Evolutionary conservation across 495 filamentous ascomycete genomes (phyloP).

Genomic region (Letharia lupina): DNA sequence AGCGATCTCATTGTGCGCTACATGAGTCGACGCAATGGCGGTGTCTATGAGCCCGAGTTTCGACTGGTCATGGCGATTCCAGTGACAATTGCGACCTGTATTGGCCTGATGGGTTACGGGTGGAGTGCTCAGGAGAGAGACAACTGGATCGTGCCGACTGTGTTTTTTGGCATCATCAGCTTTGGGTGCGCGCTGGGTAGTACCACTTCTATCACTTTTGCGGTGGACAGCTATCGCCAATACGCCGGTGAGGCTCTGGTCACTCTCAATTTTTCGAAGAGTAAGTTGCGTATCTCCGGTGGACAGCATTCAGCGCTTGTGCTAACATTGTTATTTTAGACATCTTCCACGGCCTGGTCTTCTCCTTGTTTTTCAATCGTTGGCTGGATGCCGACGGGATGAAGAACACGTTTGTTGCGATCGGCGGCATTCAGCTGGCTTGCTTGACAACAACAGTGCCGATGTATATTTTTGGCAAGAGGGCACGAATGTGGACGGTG

Average conservation of each 20-base stretch:
- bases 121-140: conserved; percentile 74
- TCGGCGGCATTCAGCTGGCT: conserved; percentile 82
- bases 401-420: conserved; percentile 67
- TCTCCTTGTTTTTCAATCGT: conserved; percentile 81
- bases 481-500: conserved; percentile 94
- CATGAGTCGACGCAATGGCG: conserved; percentile 78
- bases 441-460: conserved; percentile 70
- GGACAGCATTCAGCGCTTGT: not conserved
- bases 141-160: conserved; percentile 81
- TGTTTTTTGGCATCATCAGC: conserved; percentile 87
- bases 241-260: conserved; percentile 94
- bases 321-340: conserved; percentile 37
- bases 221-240: conserved; percentile 86
- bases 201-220: conserved; percentile 93
- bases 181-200: conserved; percentile 89
- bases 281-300: conserved; percentile 32
- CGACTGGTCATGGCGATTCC: conserved; percentile 85
- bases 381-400: conserved; percentile 73
- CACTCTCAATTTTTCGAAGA: conserved; percentile 91
- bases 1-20: conserved; percentile 73
- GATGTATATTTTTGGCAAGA: conserved; percentile 94
- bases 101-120: conserved; percentile 88
- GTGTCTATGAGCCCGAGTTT: conserved; percentile 94
- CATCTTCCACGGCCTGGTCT: conserved; percentile 80
- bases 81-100: conserved; percentile 66